Percentiles rank a stretch among this genome's conserved stretches.
Conservation (phyloP, 1,284 basidiomycete genomes). For the Austroboletus novae-zelandiae region DNA sequence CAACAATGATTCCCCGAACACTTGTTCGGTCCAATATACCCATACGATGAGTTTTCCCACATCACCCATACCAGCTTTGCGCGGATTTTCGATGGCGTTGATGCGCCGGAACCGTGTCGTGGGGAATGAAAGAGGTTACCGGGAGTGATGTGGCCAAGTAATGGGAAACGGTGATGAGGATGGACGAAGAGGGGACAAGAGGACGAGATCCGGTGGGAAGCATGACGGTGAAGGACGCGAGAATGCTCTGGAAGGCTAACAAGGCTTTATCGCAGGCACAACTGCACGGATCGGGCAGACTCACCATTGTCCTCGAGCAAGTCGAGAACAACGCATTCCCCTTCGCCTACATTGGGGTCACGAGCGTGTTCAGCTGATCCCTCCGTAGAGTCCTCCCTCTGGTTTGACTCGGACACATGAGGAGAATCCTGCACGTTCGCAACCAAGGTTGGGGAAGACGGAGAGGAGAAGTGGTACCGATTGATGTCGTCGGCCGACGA, state of each 20-base stretch:
- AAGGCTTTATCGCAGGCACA: too few species aligned
- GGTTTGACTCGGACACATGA: constrained; percentile 1
- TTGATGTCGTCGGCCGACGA: constrained; percentile 16
- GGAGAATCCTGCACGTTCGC: not conserved
- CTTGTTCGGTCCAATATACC: constrained; percentile 39
- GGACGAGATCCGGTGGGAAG: constrained; percentile 41
- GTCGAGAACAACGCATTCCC: constrained; percentile 60
- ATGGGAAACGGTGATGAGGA: constrained; percentile 24
- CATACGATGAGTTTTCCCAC: constrained; percentile 50
- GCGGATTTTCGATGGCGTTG: constrained; percentile 46
- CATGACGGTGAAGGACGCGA: constrained; percentile 58
- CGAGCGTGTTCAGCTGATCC: not conserved
- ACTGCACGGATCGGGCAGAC: not conserved
- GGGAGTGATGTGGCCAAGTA: constrained; percentile 3
- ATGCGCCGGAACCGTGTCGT: constrained; percentile 51
- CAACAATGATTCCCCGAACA: constrained; percentile 15
- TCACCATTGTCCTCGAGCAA: constrained; percentile 53
- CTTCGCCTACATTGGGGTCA: constrained; percentile 14
- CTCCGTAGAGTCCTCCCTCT: not conserved
- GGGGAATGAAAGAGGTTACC: constrained; percentile 13
- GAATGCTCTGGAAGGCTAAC: constrained; percentile 61
- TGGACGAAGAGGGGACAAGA: constrained; percentile 40
- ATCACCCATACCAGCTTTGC: constrained; percentile 55
- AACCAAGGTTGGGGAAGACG: constrained; percentile 29
- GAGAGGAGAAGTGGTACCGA: constrained; percentile 34